Evolutionary conservation across 176 grass and related monocot genomes (phyloP), one percentile per base, ranked within the genome.

Genomic region (Triticum monococcum): DNA sequence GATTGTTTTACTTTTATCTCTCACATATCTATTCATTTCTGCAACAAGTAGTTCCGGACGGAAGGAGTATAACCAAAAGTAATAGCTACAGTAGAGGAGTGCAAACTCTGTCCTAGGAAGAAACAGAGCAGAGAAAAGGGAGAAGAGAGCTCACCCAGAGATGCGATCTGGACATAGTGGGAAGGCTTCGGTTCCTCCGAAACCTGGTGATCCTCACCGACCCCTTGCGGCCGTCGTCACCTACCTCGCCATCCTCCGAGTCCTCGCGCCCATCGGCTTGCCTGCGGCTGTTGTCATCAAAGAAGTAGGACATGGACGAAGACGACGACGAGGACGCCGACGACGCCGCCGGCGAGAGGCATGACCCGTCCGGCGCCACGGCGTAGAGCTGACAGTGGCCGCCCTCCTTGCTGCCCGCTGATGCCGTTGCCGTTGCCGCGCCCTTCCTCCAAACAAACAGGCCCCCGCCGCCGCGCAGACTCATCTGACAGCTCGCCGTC

Each of bases 91-190:
- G 48, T 52, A 50, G 46, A 50, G 46, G 13, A 50, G 48, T 17
- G 48, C 14, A 52, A 52, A 17, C 5, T 17, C 48, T 50, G 46
- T 52, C 5, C 48, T 52, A 52, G 4, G 48, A 50, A 52, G 4
- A 52, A 52, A 52, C 14, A 52, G 5, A 52, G 48, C 14, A 46
- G 9, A 30, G 13, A 56, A 2, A 18, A 56, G 5, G 5, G 16
- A 18, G 5, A 56, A 68, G 52, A 57, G 54, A 57, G 68, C 83
- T 8, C 82, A 98, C 95, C 91, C 89, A 95, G 11, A 98, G 17
- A 31, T 75, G 84, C 9, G 91, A 91, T 0, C 78, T 87, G 79
- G 56, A 79, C 22, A 85, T 18, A 25, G 7, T 83, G 7, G 84
- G 69, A 9, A 95, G 79, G 73, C 93, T 95, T 7, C 7, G 68